Evolutionary conservation across 2,329 filamentous ascomycete genomes (phyloP).

Genomic region (Arthrinium phaeospermum): DNA sequence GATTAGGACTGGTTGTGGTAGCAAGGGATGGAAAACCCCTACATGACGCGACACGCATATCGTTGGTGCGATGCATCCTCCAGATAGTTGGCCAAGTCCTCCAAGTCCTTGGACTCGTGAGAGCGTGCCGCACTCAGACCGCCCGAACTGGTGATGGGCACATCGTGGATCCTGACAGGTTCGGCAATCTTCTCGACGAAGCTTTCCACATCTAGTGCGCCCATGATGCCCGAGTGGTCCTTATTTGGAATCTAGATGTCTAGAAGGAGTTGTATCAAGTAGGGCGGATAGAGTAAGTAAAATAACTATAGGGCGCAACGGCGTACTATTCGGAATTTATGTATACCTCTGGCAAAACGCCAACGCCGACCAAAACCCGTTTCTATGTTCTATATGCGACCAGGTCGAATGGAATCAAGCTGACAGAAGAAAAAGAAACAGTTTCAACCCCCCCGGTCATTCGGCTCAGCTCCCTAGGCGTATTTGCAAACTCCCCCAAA

Average conservation of each 20-base stretch:
- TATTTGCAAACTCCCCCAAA: neutral
- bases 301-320: neutral
- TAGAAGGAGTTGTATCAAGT: slow-evolving; percentile 22
- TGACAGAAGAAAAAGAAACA: neutral
- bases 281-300: neutral
- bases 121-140: slow-evolving; percentile 16
- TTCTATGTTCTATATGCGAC: neutral
- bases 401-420: neutral
- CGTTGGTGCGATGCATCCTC: slow-evolving; percentile 18
- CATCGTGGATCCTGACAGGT: slow-evolving; percentile 31
- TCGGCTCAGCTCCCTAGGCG: slow-evolving; percentile 2
- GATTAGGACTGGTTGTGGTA: slow-evolving; percentile 10
- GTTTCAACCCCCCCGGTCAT: neutral
- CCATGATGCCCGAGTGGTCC: neutral
- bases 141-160: slow-evolving; percentile 21
- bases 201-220: slow-evolving; percentile 21
- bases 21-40: slow-evolving; percentile 7
- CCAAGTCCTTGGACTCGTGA: slow-evolving; percentile 22
- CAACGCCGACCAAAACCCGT: neutral
- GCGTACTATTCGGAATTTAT: neutral
- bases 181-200: slow-evolving; percentile 31
- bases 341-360: neutral
- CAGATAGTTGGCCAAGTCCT: slow-evolving; percentile 27
- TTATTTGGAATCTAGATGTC: neutral
- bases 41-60: slow-evolving; percentile 33